These are phyloP conservation scores for Candida sanyaensis DNA, from an alignment of 1,139 yeast species.

Conservation along the genomic window DNA sequence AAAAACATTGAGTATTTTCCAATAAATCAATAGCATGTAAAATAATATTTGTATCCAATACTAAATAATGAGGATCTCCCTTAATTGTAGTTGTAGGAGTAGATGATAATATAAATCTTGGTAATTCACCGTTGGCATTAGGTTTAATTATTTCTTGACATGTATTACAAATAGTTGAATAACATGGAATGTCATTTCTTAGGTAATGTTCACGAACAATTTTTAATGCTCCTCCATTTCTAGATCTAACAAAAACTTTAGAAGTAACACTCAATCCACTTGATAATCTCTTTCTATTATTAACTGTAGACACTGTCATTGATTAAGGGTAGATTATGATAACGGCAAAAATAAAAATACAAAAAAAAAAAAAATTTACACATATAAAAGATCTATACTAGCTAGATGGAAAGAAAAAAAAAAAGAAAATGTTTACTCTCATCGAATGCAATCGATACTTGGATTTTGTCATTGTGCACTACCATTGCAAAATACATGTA, in stretches of 20 bases:
- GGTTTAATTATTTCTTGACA: conserved; percentile 64
- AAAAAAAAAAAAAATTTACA: background rate
- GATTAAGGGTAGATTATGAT: background rate
- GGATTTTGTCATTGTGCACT: background rate
- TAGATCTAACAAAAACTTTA: conserved; percentile 88
- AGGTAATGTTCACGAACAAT: conserved; percentile 93
- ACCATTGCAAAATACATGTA: background rate
- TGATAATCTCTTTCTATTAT: conserved; percentile 46
- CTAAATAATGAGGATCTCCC: conserved; percentile 63
- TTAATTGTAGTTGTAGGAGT: conserved; percentile 44
- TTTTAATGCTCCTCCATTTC: conserved; percentile 88
- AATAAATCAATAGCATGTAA: conserved; percentile 87
- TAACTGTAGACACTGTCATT: conserved; percentile 9
- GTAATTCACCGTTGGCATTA: conserved; percentile 54
- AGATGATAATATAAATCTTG: conserved; percentile 51
- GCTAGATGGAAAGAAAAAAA: no score
- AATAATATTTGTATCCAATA: conserved; percentile 87
- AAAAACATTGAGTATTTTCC: conserved; percentile 76
- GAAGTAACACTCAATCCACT: conserved; percentile 75
- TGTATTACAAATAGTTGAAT: conserved; percentile 64
- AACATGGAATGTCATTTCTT: conserved; percentile 90
- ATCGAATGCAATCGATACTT: background rate
- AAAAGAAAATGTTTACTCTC: background rate
- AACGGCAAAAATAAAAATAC: background rate
- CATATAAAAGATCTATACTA: no score